A percentile compares a stretch with the other conserved stretches of the same genome.
Evolutionary conservation across 2,329 filamentous ascomycete genomes (phyloP).

Genomic region (Venturia oleaginea): DNA sequence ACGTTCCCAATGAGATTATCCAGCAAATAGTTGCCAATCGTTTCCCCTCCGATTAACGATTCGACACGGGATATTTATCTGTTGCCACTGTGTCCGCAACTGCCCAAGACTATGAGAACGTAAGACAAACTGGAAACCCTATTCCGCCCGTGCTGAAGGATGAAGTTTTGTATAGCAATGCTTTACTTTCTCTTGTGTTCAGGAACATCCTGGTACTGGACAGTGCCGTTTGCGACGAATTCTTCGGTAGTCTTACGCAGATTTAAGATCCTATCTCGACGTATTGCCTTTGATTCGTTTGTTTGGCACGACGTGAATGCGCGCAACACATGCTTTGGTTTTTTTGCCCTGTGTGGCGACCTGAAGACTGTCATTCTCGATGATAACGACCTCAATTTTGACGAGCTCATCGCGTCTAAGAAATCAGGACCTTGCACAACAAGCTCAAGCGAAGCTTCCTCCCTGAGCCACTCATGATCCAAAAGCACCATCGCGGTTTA

Average conservation of each 20-base stretch:
- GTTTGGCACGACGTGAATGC: background rate
- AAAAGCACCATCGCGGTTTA: background rate
- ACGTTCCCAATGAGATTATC: background rate
- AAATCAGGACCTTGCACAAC: background rate
- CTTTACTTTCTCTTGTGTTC: background rate
- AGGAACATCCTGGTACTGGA: background rate
- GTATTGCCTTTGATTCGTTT: background rate
- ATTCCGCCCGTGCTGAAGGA: background rate
- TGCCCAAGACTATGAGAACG: background rate
- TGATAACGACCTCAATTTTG: background rate
- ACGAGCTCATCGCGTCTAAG: background rate
- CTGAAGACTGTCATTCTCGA: background rate
- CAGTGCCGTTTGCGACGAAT: background rate
- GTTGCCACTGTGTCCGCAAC: background rate
- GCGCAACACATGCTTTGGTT: background rate
- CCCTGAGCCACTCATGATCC: too few species aligned
- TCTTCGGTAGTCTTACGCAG: background rate
- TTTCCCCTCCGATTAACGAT: background rate
- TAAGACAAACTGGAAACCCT: background rate
- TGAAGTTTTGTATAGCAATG: background rate
- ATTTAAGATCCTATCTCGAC: background rate
- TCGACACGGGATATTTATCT: background rate
- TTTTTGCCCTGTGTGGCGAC: background rate
- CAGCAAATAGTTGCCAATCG: background rate
- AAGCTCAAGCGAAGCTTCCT: too few species aligned